These are phyloP conservation scores for Aureobasidium sp. DNA, from an alignment of 2,329 filamentous ascomycete genomes.

Conservation along the genomic window DNA sequence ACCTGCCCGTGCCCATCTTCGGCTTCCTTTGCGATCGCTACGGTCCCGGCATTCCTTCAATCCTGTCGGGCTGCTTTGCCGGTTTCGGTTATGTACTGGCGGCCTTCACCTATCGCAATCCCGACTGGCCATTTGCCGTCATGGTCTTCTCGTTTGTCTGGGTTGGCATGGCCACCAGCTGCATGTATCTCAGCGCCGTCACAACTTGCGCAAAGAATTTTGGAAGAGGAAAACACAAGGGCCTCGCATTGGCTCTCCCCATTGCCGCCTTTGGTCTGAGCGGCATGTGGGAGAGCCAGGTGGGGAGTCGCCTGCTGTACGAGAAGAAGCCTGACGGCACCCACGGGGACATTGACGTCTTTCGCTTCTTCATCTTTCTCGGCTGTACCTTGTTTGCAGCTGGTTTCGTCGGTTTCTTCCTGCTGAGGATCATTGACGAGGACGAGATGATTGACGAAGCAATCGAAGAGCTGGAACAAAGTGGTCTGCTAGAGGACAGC, in stretches of 20 bases:
- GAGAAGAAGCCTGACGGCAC: slow-evolving; percentile 58
- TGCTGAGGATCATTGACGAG: slow-evolving; percentile 73
- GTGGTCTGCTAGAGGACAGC: slow-evolving; percentile 71
- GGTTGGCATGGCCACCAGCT: slow-evolving; percentile 76
- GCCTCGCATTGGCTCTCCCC: slow-evolving; percentile 79
- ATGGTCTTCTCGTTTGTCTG: slow-evolving; percentile 82
- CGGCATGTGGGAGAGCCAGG: slow-evolving; percentile 91
- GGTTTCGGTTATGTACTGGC: slow-evolving; percentile 77
- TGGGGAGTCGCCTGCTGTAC: slow-evolving; percentile 71
- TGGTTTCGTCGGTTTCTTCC: slow-evolving; percentile 66
- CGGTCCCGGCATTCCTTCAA: slow-evolving; percentile 68
- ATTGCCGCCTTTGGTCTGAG: slow-evolving; percentile 91
- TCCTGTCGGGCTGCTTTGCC: slow-evolving; percentile 67
- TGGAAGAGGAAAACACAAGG: slow-evolving; percentile 77
- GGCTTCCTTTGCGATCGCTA: slow-evolving; percentile 89
- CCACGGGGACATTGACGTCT: slow-evolving; percentile 62
- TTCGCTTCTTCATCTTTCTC: slow-evolving; percentile 82
- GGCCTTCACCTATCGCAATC: slow-evolving; percentile 65
- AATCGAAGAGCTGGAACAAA: slow-evolving; percentile 83
- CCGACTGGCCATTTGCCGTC: slow-evolving; percentile 63
- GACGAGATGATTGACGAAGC: slow-evolving; percentile 83
- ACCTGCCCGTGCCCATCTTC: slow-evolving; percentile 82
- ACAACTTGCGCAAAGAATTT: slow-evolving; percentile 98
- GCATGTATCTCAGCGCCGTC: slow-evolving; percentile 86
- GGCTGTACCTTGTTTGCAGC: slow-evolving; percentile 61